Conservation (phyloP, 73 alveolate genomes). For the Stentor roeselii region DNA sequence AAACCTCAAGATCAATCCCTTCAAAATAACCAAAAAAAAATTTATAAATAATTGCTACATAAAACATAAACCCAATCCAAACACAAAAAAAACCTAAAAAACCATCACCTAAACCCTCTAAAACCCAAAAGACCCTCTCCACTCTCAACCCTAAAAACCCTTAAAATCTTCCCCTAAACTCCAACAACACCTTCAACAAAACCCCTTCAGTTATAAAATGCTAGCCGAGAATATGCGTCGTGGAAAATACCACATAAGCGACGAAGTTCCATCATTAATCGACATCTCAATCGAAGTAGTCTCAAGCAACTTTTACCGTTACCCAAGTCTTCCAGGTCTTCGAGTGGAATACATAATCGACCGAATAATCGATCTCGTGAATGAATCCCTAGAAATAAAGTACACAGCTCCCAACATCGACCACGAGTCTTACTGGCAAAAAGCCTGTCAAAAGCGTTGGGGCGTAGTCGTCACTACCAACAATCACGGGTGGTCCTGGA, state of each 20-base stretch:
- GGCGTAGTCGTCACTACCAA: conserved; percentile 53
- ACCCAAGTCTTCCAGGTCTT: conserved; percentile 70
- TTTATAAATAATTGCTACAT: too few species aligned
- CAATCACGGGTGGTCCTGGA: conserved; percentile 74
- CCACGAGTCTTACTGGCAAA: conserved; percentile 70
- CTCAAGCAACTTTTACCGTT: conserved; percentile 61
- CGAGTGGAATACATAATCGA: conserved; percentile 39
- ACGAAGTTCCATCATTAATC: conserved; percentile 48
- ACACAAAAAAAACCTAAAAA: too few species aligned
- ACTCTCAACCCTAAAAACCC: too few species aligned
- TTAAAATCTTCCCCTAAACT: too few species aligned
- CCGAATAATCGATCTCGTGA: conserved; percentile 53
- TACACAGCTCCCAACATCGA: conserved; percentile 66
- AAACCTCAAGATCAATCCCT: too few species aligned
- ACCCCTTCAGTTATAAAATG: conserved; percentile 25
- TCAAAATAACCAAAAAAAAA: too few species aligned
- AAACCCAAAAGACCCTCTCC: too few species aligned
- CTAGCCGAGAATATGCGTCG: conserved; percentile 26
- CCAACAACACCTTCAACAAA: too few species aligned
- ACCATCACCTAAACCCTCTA: too few species aligned
- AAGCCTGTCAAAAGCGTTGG: conserved; percentile 58
- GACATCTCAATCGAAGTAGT: conserved; percentile 76
- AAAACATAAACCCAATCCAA: too few species aligned
- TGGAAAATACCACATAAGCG: not conserved
- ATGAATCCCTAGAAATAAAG: conserved; percentile 51